phyloP scores from a whole-genome alignment of 768 basidiomycete genomes.

The Boletus coccyginus region DNA sequence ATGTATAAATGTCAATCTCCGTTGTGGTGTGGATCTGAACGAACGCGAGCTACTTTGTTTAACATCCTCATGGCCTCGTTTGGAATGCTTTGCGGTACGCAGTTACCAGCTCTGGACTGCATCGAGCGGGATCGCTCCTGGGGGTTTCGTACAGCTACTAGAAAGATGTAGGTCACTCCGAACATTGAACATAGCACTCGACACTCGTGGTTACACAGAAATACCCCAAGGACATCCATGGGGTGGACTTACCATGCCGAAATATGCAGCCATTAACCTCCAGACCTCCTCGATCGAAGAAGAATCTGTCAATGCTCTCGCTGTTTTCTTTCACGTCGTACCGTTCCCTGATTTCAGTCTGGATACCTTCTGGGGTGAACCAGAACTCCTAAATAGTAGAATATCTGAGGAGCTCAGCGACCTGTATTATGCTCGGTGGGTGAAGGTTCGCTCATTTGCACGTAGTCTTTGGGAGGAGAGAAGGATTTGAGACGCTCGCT shows the following conservation, averaged over 20 bases:
- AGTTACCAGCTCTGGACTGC: background rate
- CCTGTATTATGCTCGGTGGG: constrained; percentile 6
- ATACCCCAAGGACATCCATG: constrained; percentile 10
- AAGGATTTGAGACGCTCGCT: too few relatives aligned
- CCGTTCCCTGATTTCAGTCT: constrained; percentile 2
- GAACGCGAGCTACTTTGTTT: constrained; percentile 7
- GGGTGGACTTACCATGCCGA: constrained; percentile 3
- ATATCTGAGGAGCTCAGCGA: background rate
- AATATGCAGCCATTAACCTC: background rate
- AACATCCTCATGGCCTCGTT: constrained; percentile 14
- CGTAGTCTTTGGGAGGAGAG: background rate
- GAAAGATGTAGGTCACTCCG: constrained; percentile 13
- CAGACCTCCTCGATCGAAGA: constrained; percentile 1
- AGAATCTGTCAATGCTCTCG: constrained; percentile 6
- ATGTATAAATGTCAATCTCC: background rate
- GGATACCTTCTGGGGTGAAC: background rate
- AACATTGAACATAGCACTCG: background rate
- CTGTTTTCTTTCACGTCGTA: constrained; percentile 11
- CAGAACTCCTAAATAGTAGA: background rate
- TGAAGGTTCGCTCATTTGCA: background rate
- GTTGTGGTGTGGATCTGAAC: constrained; percentile 1
- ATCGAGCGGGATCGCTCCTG: constrained; percentile 6
- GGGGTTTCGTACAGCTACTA: constrained; percentile 10
- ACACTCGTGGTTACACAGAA: constrained; percentile 8
- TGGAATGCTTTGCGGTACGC: background rate